A percentile compares a stretch with the other conserved stretches of the same genome.
These are phyloP conservation scores for Leptographium radiaticola DNA, from an alignment of 2,329 filamentous ascomycete genomes.

Conservation along the genomic window DNA sequence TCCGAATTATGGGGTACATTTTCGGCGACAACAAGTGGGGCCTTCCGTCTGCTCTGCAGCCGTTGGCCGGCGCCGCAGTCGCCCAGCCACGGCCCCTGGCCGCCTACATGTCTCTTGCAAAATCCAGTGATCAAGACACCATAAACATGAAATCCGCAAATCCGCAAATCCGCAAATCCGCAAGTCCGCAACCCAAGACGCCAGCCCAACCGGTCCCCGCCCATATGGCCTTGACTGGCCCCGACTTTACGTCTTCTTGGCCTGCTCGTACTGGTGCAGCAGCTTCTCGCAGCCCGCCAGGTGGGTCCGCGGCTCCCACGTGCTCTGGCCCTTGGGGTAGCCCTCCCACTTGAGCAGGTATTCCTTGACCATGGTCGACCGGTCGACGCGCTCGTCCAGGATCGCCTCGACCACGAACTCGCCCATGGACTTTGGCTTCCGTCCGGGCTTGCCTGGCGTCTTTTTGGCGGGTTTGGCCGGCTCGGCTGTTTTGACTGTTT, in stretches of 20 bases:
- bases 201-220: no score
- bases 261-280: constrained; percentile 24
- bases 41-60: no score
- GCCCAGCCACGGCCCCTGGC: no score
- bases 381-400: constrained; percentile 25
- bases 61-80: no score
- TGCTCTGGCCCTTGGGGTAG: constrained; percentile 28
- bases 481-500: background rate
- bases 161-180: no score
- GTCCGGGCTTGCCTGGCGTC: background rate
- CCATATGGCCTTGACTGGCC: no score
- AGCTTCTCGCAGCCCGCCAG: constrained; percentile 24
- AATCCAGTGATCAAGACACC: no score
- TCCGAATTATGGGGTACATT: no score
- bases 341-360: constrained; percentile 43
- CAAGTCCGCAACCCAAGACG: no score
- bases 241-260: constrained; percentile 7
- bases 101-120: no score
- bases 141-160: no score
- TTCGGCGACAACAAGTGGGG: no score
- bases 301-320: constrained; percentile 39
- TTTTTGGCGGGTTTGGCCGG: background rate
- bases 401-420: constrained; percentile 37
- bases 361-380: constrained; percentile 22
- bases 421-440: background rate